Conservation (phyloP, 352 stramenopile genomes). For the Thraustotheca clavata region DNA sequence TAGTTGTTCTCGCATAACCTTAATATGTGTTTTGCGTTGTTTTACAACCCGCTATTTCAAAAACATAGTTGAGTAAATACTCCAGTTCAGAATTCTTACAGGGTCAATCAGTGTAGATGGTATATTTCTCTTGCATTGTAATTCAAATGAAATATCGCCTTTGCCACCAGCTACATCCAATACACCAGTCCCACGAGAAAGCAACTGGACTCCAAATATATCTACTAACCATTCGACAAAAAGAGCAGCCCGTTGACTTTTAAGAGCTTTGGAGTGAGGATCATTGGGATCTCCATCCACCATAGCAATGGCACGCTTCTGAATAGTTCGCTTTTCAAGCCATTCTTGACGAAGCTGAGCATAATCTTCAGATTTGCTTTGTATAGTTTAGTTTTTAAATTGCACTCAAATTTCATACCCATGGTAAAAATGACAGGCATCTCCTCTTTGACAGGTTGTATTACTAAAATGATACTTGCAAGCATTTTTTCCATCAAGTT, state of each 20-base stretch:
- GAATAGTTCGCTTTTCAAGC: constrained; percentile 51
- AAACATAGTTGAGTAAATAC: background rate
- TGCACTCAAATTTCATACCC: constrained; percentile 23
- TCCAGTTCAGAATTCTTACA: no score
- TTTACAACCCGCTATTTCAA: constrained; percentile 64
- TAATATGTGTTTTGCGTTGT: constrained; percentile 57
- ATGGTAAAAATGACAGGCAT: constrained; percentile 77
- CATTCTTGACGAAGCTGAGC: constrained; percentile 52
- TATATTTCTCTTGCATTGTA: constrained; percentile 71
- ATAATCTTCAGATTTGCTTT: constrained; percentile 47
- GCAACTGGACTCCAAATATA: constrained; percentile 32
- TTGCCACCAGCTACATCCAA: constrained; percentile 85
- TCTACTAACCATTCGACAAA: constrained; percentile 80
- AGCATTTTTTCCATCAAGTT: constrained; percentile 63
- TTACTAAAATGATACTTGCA: constrained; percentile 85
- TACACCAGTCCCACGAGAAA: constrained; percentile 54
- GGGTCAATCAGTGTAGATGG: constrained; percentile 79
- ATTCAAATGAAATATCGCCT: constrained; percentile 77
- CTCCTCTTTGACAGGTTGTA: constrained; percentile 56
- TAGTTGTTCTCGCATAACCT: constrained; percentile 43
- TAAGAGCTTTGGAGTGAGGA: constrained; percentile 58
- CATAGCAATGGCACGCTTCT: constrained; percentile 43
- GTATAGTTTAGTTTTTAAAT: background rate
- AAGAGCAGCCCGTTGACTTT: constrained; percentile 59
- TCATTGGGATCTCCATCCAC: constrained; percentile 49